Conservation (phyloP, 2,329 filamentous ascomycete genomes). For the Pseudopithomyces maydicus region DNA sequence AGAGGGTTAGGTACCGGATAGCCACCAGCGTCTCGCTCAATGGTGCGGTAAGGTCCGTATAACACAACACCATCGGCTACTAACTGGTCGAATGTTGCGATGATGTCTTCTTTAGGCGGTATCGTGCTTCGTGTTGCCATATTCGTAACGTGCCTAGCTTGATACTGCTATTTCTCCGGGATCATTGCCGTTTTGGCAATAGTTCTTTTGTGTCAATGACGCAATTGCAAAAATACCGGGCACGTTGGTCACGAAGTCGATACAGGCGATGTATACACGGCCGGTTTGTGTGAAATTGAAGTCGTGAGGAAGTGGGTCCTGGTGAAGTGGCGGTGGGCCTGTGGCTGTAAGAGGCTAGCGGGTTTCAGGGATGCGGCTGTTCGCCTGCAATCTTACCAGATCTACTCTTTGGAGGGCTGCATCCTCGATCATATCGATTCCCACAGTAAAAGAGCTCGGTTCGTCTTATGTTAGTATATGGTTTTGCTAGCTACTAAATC, state of each 20-base stretch:
- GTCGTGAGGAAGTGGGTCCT: not conserved
- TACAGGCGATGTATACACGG: too few species aligned
- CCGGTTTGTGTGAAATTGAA: not conserved
- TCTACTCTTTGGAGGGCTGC: not conserved
- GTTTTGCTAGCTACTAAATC: too few species aligned
- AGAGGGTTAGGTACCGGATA: constrained; percentile 27
- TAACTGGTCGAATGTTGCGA: constrained; percentile 29
- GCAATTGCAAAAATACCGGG: too few species aligned
- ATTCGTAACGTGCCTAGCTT: not conserved
- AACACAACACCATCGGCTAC: constrained; percentile 29
- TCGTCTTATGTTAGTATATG: too few species aligned
- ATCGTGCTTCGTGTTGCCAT: not conserved
- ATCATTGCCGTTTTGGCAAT: too few species aligned
- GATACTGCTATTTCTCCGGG: not conserved
- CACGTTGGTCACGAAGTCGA: too few species aligned
- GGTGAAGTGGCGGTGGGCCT: not conserved
- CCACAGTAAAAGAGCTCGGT: too few species aligned
- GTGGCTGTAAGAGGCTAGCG: not conserved
- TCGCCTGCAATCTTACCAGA: not conserved
- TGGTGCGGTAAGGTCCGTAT: constrained; percentile 27
- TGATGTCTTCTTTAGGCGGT: constrained; percentile 10
- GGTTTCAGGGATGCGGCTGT: not conserved
- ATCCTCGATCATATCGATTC: not conserved
- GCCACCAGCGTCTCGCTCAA: constrained; percentile 24
- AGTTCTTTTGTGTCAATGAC: too few species aligned